Base-by-base conservation (phyloP, 345 rosid species). In the Rhizophora mangle region DNA sequence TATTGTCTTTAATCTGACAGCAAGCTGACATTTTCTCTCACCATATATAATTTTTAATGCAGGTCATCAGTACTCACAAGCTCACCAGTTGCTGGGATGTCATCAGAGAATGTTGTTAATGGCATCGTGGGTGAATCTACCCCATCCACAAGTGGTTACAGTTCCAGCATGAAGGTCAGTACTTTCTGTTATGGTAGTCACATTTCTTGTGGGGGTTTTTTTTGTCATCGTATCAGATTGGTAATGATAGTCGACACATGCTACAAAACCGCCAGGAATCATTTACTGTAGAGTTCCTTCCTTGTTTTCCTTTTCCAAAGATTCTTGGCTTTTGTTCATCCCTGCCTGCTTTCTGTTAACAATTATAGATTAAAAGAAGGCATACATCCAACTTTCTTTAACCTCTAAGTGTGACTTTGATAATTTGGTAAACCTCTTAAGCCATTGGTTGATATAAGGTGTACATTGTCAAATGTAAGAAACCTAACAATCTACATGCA, bases 81-180 rank as follows among this genome's bases (percentile, higher is more conserved):
- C 77, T 87, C 89, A 59, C 79, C 89, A 29, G 49, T 43, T 43
- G 49, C 49, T 43, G 88, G 89, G 64, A 70, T 76, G 64, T 92
- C 97, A 68, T 83, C 86, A 24, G 99, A 90, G 80, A 92, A 84
- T 80, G 86, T 88, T 63, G 74, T 83, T 69, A 83, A 84, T 77
- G 98, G 89, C 71, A 70, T 83, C 53, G 72, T 65, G 70, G 84
- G 82, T 71, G 87, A 86, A 70, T 56, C 84, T 26, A 83, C 87
- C 63, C 84, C 87, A 79, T 82, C 94, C 62, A 73, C 88, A 24
- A 87, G 82, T 65, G 93, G 85, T 76, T 82, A 54, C 77, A 89
- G 90, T 70, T 79, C 91, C 68, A 83, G 89, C 87, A 78, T 79
- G 79, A 92, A 87, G 99, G 99, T 91, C 47, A 66, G 75, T 29